Conservation (phyloP, 495 filamentous ascomycete genomes). For the Tetracladium setigerum region DNA sequence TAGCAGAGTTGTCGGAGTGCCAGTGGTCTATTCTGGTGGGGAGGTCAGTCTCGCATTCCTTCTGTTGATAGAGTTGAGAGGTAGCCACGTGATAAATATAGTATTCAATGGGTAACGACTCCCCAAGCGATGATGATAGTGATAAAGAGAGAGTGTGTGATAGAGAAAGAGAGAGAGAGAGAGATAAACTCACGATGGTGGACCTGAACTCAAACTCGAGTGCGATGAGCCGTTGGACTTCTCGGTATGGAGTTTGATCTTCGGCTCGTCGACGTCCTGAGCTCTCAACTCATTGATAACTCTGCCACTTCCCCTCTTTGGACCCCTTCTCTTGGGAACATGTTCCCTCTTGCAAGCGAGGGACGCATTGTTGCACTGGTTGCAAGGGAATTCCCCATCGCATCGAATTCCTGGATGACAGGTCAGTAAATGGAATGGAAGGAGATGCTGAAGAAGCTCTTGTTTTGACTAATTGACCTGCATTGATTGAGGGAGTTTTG, state of each 20-base stretch:
- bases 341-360: slow-evolving; percentile 29
- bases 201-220: slow-evolving; percentile 9
- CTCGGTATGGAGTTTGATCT: neutral
- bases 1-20: slow-evolving; percentile 11
- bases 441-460: no score
- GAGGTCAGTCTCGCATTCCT: neutral
- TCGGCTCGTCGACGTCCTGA: slow-evolving; percentile 6
- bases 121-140: no score
- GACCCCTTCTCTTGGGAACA: slow-evolving; percentile 28
- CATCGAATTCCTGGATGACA: slow-evolving; percentile 24
- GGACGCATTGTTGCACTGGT: slow-evolving; percentile 23
- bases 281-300: slow-evolving; percentile 28
- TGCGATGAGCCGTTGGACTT: slow-evolving; percentile 7
- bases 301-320: slow-evolving; percentile 27
- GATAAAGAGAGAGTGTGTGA: neutral
- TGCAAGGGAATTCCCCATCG: slow-evolving; percentile 26
- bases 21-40: slow-evolving; percentile 14
- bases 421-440: slow-evolving; percentile 10
- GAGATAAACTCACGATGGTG: slow-evolving; percentile 14
- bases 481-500: neutral
- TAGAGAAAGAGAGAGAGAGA: neutral
- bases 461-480: neutral
- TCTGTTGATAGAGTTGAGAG: no score
- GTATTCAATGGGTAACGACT: no score
- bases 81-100: no score